phyloP scores from a whole-genome alignment of 1,139 yeast genomes.

The Blastobotrys aristatus region DNA sequence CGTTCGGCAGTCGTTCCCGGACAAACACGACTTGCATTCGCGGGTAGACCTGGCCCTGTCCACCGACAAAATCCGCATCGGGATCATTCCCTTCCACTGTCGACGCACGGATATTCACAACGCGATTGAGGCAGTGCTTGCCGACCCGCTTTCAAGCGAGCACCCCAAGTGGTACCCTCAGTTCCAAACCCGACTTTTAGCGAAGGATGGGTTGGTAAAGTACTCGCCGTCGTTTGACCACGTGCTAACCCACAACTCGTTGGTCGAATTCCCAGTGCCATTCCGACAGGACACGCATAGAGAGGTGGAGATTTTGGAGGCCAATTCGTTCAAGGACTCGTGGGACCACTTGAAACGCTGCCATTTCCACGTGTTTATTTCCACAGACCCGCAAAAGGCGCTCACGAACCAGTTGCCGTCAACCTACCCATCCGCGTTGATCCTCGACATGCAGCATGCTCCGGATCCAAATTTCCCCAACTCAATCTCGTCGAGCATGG shows the following conservation, averaged over 20 bases:
- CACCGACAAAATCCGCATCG: conserved; percentile 19
- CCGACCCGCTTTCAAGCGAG: conserved; percentile 36
- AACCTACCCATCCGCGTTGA: conserved; percentile 24
- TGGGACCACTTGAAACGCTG: conserved; percentile 30
- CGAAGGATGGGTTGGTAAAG: conserved; percentile 33
- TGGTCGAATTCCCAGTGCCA: conserved; percentile 36
- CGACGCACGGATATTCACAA: conserved; percentile 27
- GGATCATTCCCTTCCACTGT: conserved; percentile 29
- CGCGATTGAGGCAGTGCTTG: conserved; percentile 32
- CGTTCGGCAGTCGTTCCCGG: conserved; percentile 27
- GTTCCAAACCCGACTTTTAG: conserved; percentile 28
- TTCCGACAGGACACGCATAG: conserved; percentile 21
- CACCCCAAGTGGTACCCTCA: conserved; percentile 31
- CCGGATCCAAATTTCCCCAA: conserved; percentile 11
- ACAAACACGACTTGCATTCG: conserved; percentile 22
- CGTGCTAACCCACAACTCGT: conserved; percentile 34
- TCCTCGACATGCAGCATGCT: conserved; percentile 21
- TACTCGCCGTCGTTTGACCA: conserved; percentile 31
- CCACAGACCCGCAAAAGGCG: conserved; percentile 21
- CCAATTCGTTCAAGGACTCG: conserved; percentile 30
- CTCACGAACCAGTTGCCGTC: conserved; percentile 18
- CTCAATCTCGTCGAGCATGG: conserved; percentile 22
- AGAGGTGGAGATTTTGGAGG: conserved; percentile 32
- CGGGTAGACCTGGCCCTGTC: conserved; percentile 20
- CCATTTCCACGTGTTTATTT: conserved; percentile 29